Evolutionary conservation across 345 rosid genomes (phyloP), one percentile per base, ranked within the genome.

Genomic region (Eucalyptus sp.): DNA sequence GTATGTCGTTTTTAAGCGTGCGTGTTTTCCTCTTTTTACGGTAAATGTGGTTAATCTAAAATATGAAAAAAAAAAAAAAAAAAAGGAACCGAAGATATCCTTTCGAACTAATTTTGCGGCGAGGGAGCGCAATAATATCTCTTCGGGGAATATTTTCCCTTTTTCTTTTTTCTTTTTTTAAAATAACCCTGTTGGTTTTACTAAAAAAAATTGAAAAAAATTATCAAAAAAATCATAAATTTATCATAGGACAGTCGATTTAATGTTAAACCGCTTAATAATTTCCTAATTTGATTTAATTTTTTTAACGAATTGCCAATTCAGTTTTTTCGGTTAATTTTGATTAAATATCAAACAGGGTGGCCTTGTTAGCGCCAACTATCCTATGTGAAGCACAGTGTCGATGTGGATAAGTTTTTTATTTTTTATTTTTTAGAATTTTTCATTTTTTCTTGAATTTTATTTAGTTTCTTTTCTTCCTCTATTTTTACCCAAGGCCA

Each of bases 191-290:
- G 2, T 56, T 24, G 29, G 29, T 56, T 25, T 56, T 56, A 24
- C 29, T 56, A 10, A 25, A 56, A 56, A 56, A 33, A 56, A 4
- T 4, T 51, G 0, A 3, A 2, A 24, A 56, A 56, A 22, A 9
- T 9, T 22, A 56, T 24, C 0, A 0, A 24, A 56, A 56, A 56
- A 56, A 25, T 56, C 29, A 22, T 24, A 56, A 56, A 56, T 25
- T 25, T 56, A 56, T 56, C 6, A 10, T 24, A 24, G 3, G 1
- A 0, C 4, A 1, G 6, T 56, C 3, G 0, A 22, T 24, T 24
- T 29, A 56, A 56, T 56, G 5, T 22, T 56, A 56, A 56, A 56
- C 1, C 5, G 1, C 13, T 56, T 25, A 56, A 56, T 56, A 0
- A 56, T 56, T 22, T 22, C 62, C 3, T 24, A 1, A 2, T 56